Base-by-base conservation (phyloP, 345 rosid species). In the Gossypium mustelinum region DNA sequence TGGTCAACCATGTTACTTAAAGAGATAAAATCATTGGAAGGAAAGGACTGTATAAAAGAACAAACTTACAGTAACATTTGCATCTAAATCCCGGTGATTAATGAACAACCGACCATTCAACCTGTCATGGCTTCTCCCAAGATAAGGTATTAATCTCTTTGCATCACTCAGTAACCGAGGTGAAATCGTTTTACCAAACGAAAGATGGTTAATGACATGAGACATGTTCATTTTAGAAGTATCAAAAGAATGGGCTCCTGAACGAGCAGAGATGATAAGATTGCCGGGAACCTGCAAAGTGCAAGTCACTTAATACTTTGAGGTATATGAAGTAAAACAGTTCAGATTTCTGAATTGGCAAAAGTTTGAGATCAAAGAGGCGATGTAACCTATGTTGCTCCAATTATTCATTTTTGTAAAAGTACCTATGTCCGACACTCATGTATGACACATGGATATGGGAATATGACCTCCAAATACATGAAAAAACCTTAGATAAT, bases 201-300 rank as follows among this genome's bases (percentile, higher is more conserved):
- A 90, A 77, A 96, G 86, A 81, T 93, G 99, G 75, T 88, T 83
- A 73, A 96, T 84, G 75, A 91, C 89, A 79, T 96, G 98, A 58
- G 99, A 96, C 98, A 96, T 82, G 83, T 96, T 96, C 97, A 96
- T 90, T 83, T 84, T 88, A 44, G 94, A 80, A 77, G 94, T 27
- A 82, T 93, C 99, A 79, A 96, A 96, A 9, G 98, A 96, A 88
- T 96, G 99, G 81, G 94, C 73, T 81, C 85, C 92, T 22, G 99
- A 96, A 73, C 81, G 93, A 82, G 98, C 99, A 75, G 98, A 87
- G 73, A 96, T 75, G 73, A 93, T 77, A 27, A 96, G 94, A 86
- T 92, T 87, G 47, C 99, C 99, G 9, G 99, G 98, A 78, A 96
- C 99, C 99, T 96, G 88, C 80, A 73, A 65, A 78, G 70, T 47